These are phyloP conservation scores for Jimgerdemannia lactiflua DNA, from an alignment of 192 early-diverging fungal species.

Conservation along the genomic window DNA sequence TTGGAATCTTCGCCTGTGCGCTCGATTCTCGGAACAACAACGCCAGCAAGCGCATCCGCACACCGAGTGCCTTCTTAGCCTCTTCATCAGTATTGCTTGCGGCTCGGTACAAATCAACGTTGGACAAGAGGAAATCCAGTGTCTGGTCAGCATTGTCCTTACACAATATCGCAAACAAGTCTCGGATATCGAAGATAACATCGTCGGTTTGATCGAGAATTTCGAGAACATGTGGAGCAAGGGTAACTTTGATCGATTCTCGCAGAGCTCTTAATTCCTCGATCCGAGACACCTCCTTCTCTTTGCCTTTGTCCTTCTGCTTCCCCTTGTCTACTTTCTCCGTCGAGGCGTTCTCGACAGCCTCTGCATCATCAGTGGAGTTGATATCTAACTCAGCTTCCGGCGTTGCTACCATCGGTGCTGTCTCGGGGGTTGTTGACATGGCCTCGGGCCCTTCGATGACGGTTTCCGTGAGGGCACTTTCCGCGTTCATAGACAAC, in stretches of 20 bases:
- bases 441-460: no score
- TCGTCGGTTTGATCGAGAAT: slow-evolving; percentile 54
- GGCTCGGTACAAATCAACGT: slow-evolving; percentile 12
- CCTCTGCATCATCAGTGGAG: background rate
- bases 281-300: slow-evolving; percentile 38
- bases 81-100: background rate
- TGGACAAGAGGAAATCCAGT: slow-evolving; percentile 8
- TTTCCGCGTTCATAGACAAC: slow-evolving; percentile 13
- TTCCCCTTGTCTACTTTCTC: slow-evolving; percentile 4
- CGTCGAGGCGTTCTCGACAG: background rate
- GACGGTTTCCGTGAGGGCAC: no score
- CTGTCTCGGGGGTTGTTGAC: no score
- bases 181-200: slow-evolving; percentile 65
- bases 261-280: slow-evolving; percentile 35
- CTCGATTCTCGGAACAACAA: slow-evolving; percentile 53
- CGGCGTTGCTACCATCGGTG: no score
- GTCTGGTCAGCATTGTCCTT: slow-evolving; percentile 39
- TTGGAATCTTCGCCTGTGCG: slow-evolving; percentile 44
- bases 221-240: slow-evolving; percentile 28
- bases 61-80: slow-evolving; percentile 28
- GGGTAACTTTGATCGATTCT: slow-evolving; percentile 35
- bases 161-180: slow-evolving; percentile 55
- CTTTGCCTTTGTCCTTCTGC: slow-evolving; percentile 45
- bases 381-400: background rate
- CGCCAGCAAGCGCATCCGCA: slow-evolving; percentile 57